Percentiles rank a stretch among this genome's conserved stretches.
Conservation (phyloP, 1,284 basidiomycete genomes). For the Cerrena zonata region DNA sequence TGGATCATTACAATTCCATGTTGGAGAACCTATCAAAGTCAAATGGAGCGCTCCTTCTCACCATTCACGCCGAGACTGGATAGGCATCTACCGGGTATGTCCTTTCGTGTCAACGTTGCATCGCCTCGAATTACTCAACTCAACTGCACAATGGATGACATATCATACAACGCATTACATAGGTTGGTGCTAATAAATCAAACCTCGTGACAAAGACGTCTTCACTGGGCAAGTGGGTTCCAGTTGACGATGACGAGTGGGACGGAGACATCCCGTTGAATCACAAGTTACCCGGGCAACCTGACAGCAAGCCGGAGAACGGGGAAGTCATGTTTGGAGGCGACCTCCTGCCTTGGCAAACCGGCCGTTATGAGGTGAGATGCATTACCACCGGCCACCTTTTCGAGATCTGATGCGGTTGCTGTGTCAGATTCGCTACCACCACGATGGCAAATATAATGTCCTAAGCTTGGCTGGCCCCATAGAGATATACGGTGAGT, state of each 20-base stretch:
- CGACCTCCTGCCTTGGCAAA: conserved; percentile 78
- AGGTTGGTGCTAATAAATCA: conserved; percentile 84
- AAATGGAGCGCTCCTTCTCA: conserved; percentile 83
- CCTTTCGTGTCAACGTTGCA: too few relatives aligned
- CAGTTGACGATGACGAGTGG: conserved; percentile 89
- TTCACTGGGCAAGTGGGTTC: conserved; percentile 87
- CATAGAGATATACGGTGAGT: conserved; percentile 81
- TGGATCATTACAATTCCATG: conserved; percentile 65
- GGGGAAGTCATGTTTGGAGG: conserved; percentile 76
- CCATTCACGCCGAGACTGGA: conserved; percentile 95
- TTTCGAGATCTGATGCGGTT: too few relatives aligned
- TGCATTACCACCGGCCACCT: conserved; percentile 2
- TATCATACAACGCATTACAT: conserved; percentile 14
- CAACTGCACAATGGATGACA: not conserved
- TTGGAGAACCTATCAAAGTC: conserved; percentile 85
- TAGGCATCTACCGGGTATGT: conserved; percentile 81
- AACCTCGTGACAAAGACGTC: conserved; percentile 81
- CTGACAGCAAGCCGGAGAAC: conserved; percentile 35
- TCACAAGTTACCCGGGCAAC: conserved; percentile 32
- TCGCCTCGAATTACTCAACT: conserved; percentile 1
- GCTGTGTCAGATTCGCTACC: conserved; percentile 67
- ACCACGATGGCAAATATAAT: conserved; percentile 93
- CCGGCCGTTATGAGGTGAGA: conserved; percentile 82
- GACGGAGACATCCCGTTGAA: conserved; percentile 76
- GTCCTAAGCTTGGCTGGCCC: conserved; percentile 83